Conservation (phyloP, 2,329 filamentous ascomycete genomes). For the Graphiopsis chlorocephala region DNA sequence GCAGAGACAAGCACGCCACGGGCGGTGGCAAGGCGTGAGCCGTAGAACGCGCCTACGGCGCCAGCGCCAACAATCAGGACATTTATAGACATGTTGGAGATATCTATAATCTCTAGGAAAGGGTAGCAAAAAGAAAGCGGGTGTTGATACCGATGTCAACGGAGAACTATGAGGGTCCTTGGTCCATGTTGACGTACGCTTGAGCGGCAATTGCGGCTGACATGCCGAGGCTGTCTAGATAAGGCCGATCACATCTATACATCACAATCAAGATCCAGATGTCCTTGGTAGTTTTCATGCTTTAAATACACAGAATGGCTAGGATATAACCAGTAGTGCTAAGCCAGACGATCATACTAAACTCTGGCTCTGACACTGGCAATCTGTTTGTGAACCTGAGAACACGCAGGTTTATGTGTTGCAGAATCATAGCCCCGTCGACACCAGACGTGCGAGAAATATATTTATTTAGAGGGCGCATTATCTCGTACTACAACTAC, state of each 20-base stretch:
- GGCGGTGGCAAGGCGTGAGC: constrained; percentile 59
- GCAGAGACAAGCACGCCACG: constrained; percentile 61
- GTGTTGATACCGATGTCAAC: background rate
- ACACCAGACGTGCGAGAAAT: too few species aligned
- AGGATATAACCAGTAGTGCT: background rate
- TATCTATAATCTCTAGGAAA: background rate
- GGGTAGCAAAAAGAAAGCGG: background rate
- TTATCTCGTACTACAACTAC: background rate
- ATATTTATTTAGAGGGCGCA: background rate
- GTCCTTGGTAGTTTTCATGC: background rate
- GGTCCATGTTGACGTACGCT: background rate
- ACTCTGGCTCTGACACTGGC: background rate
- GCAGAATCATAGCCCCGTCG: too few species aligned
- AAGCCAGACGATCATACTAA: background rate
- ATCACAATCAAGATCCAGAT: background rate
- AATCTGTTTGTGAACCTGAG: background rate
- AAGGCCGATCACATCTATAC: background rate
- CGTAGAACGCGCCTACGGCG: constrained; percentile 71
- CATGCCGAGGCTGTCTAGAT: background rate
- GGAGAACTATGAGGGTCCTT: background rate
- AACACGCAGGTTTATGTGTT: background rate
- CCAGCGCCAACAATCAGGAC: constrained; percentile 68
- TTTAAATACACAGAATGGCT: background rate
- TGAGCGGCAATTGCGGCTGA: background rate
- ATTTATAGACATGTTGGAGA: constrained; percentile 45